Base-by-base conservation (phyloP, 305 asterid species). In the Ajuga reptans region DNA sequence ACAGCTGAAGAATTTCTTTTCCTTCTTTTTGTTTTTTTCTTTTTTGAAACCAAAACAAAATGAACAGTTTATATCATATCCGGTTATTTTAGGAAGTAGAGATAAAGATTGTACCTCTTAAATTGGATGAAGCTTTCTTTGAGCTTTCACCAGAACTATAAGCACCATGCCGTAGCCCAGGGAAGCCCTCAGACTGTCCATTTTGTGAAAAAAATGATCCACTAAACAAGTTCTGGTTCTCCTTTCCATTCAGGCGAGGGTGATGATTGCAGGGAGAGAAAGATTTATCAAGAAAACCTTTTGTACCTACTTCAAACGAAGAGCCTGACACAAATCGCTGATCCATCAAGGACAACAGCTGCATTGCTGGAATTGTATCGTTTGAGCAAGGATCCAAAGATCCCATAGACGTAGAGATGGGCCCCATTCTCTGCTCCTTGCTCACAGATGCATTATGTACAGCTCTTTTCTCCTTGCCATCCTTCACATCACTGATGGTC, bases 291-390 rank as follows among this genome's bases (percentile, higher is more conserved):
- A 62, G 75, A 79, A 71, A 67, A 64, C 55, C 77, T 62, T 75
- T 77, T 9, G 78, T 10, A 50, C 84, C 89, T 27, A 77, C 45
- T 62, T 78, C 61, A 67, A 72, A 76, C 4, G 88, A 60, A 4
- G 84, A 43, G 47, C 71, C 66, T 0, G 88, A 72, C 15, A 69
- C 62, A 34, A 81, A 72, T 33, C 84, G 61, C 43, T 69, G 87
- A 71, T 92, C 86, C 97, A 87, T 90, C 75, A 90, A 75, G 46
- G 89, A 87, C 16, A 90, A 82, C 79, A 92, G 69, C 66, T 87
- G 94, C 94, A 90, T 77, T 17, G 96, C 96, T 8, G 94, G 97
- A 75, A 88, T 91, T 15, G 85, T 78, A 27, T 87, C 93, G 9
- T 89, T 87, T 9, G 80, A 68, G 63, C 82, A 84, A 64, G 85